Evolutionary conservation across 1,284 basidiomycete species (phyloP).

Genomic region (Marasmius fiardii): DNA sequence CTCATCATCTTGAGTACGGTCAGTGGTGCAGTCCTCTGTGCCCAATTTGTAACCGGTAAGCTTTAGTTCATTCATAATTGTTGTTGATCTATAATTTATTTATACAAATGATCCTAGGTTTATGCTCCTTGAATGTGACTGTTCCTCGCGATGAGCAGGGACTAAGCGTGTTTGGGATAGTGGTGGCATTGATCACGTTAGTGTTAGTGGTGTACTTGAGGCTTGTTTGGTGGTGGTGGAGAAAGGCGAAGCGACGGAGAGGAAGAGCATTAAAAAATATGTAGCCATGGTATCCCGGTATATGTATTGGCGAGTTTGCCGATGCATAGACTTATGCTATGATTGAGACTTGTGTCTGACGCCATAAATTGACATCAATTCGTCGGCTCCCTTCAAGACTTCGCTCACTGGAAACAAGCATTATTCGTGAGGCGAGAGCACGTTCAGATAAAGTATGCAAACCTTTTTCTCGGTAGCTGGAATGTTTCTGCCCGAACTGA

Average conservation of each 20-base stretch:
- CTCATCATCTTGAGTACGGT: slow-evolving; percentile 69
- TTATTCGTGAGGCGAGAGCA: neutral
- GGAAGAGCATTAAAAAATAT: slow-evolving; percentile 19
- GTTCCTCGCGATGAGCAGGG: slow-evolving; percentile 35
- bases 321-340: neutral
- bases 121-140: slow-evolving; percentile 61
- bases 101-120: slow-evolving; percentile 36
- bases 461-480: slow-evolving; percentile 57
- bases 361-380: slow-evolving; percentile 42
- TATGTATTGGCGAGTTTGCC: slow-evolving; percentile 14
- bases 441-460: slow-evolving; percentile 11
- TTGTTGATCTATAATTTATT: neutral
- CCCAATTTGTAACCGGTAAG: slow-evolving; percentile 65
- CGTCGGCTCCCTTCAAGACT: slow-evolving; percentile 55
- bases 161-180: slow-evolving; percentile 44
- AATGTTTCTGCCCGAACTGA: slow-evolving; percentile 54
- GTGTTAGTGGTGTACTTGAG: slow-evolving; percentile 37
- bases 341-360: slow-evolving; percentile 34
- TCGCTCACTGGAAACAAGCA: slow-evolving; percentile 42
- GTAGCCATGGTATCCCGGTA: slow-evolving; percentile 3
- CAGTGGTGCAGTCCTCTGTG: slow-evolving; percentile 66
- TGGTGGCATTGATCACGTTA: slow-evolving; percentile 39
- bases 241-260: slow-evolving; percentile 40
- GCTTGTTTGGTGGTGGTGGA: slow-evolving; percentile 58
- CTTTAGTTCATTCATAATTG: slow-evolving; percentile 5